phyloP scores from a whole-genome alignment of 495 filamentous ascomycete species.

The Parmelia sp. region DNA sequence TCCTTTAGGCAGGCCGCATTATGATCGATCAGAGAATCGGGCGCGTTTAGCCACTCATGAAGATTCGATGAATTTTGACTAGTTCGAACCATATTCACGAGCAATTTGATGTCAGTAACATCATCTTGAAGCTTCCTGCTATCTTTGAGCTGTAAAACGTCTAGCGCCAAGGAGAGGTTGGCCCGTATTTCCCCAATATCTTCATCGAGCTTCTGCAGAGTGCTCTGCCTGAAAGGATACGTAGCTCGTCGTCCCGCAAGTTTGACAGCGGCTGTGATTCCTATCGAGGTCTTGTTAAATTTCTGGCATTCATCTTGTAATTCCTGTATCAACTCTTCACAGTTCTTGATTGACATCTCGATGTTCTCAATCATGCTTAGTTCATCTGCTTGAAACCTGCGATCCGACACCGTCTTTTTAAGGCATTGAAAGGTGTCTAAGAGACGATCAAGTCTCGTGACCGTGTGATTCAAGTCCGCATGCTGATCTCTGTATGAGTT shows the following conservation, averaged over 20 bases:
- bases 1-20: slow-evolving; percentile 28
- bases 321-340: slow-evolving; percentile 30
- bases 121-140: slow-evolving; percentile 21
- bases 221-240: slow-evolving; percentile 34
- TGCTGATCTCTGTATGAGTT: slow-evolving; percentile 25
- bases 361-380: slow-evolving; percentile 27
- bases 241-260: slow-evolving; percentile 22
- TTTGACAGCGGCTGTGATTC: slow-evolving; percentile 20
- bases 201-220: slow-evolving; percentile 33
- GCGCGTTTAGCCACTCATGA: slow-evolving; percentile 31
- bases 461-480: slow-evolving; percentile 21
- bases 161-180: slow-evolving; percentile 30
- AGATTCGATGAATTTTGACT: slow-evolving; percentile 29
- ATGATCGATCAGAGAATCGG: slow-evolving; percentile 31
- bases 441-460: slow-evolving; percentile 24
- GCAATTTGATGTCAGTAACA: slow-evolving; percentile 22
- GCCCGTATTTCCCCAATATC: slow-evolving; percentile 29
- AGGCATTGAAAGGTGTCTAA: slow-evolving; percentile 23
- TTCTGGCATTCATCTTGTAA: slow-evolving; percentile 28
- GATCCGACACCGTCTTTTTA: slow-evolving; percentile 21
- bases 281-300: slow-evolving; percentile 10
- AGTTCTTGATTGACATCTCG: slow-evolving; percentile 23
- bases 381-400: slow-evolving; percentile 24
- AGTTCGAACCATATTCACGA: slow-evolving; percentile 22
- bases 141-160: slow-evolving; percentile 28